Evolutionary conservation across 2,329 filamentous ascomycete genomes (phyloP).

Genomic region (Periconia digitata): DNA sequence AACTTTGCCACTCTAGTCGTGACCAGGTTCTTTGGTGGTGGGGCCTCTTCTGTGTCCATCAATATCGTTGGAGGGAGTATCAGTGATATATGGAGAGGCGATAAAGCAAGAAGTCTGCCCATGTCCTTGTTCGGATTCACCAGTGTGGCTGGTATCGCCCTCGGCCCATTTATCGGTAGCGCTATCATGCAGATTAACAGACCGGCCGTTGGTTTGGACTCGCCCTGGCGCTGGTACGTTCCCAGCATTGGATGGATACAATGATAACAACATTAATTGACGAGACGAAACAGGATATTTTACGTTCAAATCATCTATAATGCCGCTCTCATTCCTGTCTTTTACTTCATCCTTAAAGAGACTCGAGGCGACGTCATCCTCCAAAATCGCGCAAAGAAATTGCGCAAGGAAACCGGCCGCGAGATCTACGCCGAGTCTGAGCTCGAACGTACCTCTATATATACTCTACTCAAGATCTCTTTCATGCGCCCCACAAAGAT

Average conservation of each 20-base stretch:
- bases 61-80: constrained; percentile 40
- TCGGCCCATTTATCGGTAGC: constrained; percentile 47
- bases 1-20: constrained; percentile 49
- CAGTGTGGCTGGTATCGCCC: constrained; percentile 47
- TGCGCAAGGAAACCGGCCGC: constrained; percentile 31
- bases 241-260: background rate
- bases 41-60: constrained; percentile 47
- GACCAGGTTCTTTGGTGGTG: constrained; percentile 48
- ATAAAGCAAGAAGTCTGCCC: constrained; percentile 46
- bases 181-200: constrained; percentile 43
- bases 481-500: constrained; percentile 46
- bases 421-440: background rate
- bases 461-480: constrained; percentile 38
- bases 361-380: constrained; percentile 48
- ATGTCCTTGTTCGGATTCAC: constrained; percentile 51
- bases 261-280: background rate
- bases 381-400: constrained; percentile 40
- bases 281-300: constrained; percentile 41
- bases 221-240: constrained; percentile 44
- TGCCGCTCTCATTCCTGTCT: constrained; percentile 44
- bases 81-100: constrained; percentile 40
- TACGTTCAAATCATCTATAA: constrained; percentile 51
- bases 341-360: constrained; percentile 47
- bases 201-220: constrained; percentile 18
- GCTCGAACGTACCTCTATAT: background rate